A percentile compares a stretch with the other conserved stretches of the same genome.
Evolutionary conservation across 805 yeast genomes (phyloP).

Genomic region (Danielozyma ontarioensis): DNA sequence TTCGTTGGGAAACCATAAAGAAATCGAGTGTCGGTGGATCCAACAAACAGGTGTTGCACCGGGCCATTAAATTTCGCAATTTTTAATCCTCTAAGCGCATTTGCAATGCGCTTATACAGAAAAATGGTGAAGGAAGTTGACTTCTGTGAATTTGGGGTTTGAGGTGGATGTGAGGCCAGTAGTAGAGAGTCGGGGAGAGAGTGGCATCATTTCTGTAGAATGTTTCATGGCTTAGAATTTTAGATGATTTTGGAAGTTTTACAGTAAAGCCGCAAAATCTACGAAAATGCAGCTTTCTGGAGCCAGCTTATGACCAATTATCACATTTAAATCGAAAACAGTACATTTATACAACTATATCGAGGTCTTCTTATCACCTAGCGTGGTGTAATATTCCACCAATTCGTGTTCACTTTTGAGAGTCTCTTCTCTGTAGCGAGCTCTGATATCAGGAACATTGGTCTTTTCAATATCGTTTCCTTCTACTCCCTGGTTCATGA

Average conservation of each 20-base stretch:
- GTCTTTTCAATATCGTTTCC: conserved; percentile 92
- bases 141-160: too few relatives aligned
- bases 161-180: too few relatives aligned
- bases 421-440: conserved; percentile 80
- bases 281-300: too few relatives aligned
- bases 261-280: too few relatives aligned
- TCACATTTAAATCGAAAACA: too few relatives aligned
- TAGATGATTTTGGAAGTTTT: too few relatives aligned
- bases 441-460: conserved; percentile 88
- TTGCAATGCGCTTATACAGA: conserved; percentile 1
- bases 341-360: too few relatives aligned
- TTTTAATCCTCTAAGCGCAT: conserved; percentile 6
- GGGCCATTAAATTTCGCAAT: conserved; percentile 6
- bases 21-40: conserved; percentile 1
- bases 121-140: background rate
- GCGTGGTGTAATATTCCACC: conserved; percentile 49
- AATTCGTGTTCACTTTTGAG: conserved; percentile 64
- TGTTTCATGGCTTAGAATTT: too few relatives aligned
- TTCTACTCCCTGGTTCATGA: conserved; percentile 52
- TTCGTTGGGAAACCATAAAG: conserved; percentile 1
- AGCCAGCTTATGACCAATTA: too few relatives aligned
- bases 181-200: too few relatives aligned
- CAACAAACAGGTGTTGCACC: too few relatives aligned
- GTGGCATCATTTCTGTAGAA: too few relatives aligned
- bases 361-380: conserved; percentile 7